Base-by-base conservation (phyloP, 2,329 filamentous ascomycete species). In the Exophiala sideris region DNA sequence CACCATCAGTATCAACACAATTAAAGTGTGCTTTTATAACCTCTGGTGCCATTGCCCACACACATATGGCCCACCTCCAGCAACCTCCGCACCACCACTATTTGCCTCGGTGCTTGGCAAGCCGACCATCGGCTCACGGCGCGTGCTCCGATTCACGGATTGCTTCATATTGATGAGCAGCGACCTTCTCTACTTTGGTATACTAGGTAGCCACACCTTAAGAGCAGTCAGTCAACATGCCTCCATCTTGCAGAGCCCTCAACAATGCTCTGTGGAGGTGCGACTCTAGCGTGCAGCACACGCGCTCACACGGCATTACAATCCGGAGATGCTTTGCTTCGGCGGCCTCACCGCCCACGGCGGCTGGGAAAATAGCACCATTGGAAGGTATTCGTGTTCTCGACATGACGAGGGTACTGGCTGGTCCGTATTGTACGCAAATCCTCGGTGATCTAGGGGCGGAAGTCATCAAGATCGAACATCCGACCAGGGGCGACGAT, bases 381-480 rank as follows among this genome's bases (percentile, higher is more conserved):
- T 48, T 99, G 64, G 83, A 89, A 34, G 94, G 94, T 1, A 87
- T 94, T 64, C 85, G 88, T 51, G 91, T 97, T 11, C 79, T 99
- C 58, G 94, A 99, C 70, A 95, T 99, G 91, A 97, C 92, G 3
- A 83, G 94, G 74, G 94, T 99, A 1, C 75, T 99, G 60, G 94
- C 94, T 59, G 94, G 94, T 53, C 94, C 94, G 62, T 97, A 97
- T 68, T 96, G 91, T 66, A 97, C 94, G 35, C 94, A 99, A 71
- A 96, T 99, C 50, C 75, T 99, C 8, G 94, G 92, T 52, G 94
- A 99, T 72, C 80, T 99, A 64, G 94, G 94, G 60, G 94, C 94
- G 62, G 92, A 99, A 70, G 85, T 99, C 32, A 96, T 99, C 74
- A 99, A 99, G 73, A 83, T 99, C 58, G 94, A 99, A 72, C 94